Percentiles rank a stretch among this genome's conserved stretches.
These are phyloP conservation scores for Solanum tacnaense DNA, from an alignment of 257 asterid genomes.

Conservation along the genomic window DNA sequence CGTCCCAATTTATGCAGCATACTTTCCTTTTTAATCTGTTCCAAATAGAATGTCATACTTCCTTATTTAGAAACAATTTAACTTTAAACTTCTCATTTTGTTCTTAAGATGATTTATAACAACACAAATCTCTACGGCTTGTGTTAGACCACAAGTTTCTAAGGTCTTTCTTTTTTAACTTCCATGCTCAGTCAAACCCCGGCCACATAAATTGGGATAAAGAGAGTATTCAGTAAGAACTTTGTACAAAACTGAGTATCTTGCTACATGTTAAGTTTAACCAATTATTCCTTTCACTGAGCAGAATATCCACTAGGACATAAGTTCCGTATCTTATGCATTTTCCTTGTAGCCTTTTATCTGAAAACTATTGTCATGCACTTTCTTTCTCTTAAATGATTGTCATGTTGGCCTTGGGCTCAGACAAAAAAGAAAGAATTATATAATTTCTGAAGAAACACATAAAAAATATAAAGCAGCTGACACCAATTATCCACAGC, in stretches of 20 bases:
- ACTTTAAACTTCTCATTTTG: not conserved
- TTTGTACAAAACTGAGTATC: not conserved
- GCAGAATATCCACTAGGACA: not conserved
- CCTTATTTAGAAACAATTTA: not conserved
- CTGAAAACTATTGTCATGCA: not conserved
- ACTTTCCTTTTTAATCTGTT: not conserved
- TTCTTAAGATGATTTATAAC: not conserved
- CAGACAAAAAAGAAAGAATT: not conserved
- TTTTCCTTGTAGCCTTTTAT: not conserved
- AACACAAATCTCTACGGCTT: not conserved
- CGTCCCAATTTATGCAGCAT: not conserved
- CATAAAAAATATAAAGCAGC: not conserved
- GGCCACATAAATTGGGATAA: not conserved
- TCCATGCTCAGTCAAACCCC: not conserved
- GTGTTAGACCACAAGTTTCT: not conserved
- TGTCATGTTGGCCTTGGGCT: not conserved
- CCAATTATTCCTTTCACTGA: not conserved
- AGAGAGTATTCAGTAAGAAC: not conserved
- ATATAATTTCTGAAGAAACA: not conserved
- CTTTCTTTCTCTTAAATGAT: not conserved
- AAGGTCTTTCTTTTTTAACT: not conserved
- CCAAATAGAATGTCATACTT: not conserved
- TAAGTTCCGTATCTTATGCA: not conserved
- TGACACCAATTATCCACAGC: not conserved
- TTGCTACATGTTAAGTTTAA: not conserved